Evolutionary conservation across 805 yeast species (phyloP).

Genomic region (Candida dajiaensis): DNA sequence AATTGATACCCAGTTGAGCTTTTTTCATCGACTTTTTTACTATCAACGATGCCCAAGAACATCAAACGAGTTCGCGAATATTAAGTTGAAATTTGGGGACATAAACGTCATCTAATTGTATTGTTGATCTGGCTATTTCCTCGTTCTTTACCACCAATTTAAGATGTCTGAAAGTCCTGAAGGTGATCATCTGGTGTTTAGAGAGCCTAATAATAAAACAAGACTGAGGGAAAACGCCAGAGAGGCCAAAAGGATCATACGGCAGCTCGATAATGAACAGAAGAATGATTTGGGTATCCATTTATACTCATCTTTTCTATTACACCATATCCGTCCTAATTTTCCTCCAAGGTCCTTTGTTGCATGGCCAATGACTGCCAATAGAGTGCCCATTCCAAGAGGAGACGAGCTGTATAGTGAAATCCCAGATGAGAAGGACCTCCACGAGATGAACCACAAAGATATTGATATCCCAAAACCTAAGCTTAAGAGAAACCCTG

Average conservation of each 20-base stretch:
- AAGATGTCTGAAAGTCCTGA: background rate
- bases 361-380: conserved; percentile 50
- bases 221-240: background rate
- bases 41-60: background rate
- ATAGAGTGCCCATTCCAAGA: conserved; percentile 27
- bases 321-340: conserved; percentile 35
- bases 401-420: background rate
- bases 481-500: background rate
- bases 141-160: background rate
- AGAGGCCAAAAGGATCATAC: conserved; percentile 17
- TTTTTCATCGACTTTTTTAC: background rate
- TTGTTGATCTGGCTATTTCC: background rate
- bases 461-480: background rate
- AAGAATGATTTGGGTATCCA: conserved; percentile 57
- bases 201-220: background rate
- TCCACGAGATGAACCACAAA: background rate
- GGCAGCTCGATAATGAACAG: conserved; percentile 42
- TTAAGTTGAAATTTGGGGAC: background rate
- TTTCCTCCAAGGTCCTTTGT: conserved; percentile 41
- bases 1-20: no score
- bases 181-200: background rate
- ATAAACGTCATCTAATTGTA: no score
- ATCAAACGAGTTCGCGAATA: background rate
- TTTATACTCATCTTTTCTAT: conserved; percentile 50
- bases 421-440: background rate